Evolutionary conservation across 768 basidiomycete species (phyloP), one percentile per base, ranked within the genome.

Genomic region (Kwoniella dejecticola): DNA sequence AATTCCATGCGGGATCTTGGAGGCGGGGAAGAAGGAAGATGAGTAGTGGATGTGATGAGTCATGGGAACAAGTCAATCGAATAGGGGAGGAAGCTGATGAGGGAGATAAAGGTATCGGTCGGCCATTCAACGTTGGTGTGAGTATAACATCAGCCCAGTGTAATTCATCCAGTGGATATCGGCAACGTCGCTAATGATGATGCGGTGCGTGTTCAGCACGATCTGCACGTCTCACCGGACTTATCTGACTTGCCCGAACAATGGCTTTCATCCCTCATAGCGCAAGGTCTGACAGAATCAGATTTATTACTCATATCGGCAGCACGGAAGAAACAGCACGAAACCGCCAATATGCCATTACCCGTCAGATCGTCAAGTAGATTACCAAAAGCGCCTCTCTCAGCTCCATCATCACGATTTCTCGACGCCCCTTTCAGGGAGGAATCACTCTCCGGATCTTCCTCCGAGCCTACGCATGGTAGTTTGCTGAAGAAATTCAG

Each of bases 41-140:
- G 8, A 48, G 42, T n/a, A 54, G 57, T 13, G 33, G 27, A 0
- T 15, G 56, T 27, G 31, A 40, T 2, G 63, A 66, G 8, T 64
- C 50, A 2, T 48, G 60, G 19, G 63, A 63, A 29, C 54, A 59
- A 24, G 52, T 50, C 7, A 48, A 53, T 27, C 13, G 23, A 24
- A 24, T 48, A 13, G 38, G 31, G 27, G 38, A 52, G 15, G 27
- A 21, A 13, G 62, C 19, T 12, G 60, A 56, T 30, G 44, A 55
- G 7, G 73, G 69, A 12, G 72, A 74, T 52, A 55, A 27, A n/a
- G 68, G 65, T 1, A 71, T 75, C 6, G 64, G 65, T 7, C 31
- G 58, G 36, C 73, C 73, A 1, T 75, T 68, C 58, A 69, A 72
- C 21, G 61, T 72, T 26, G 64, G 52, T 26, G 73, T 75, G 52